Conservation (phyloP, 2,329 filamentous ascomycete genomes). For the Hymenoscyphus albidus region DNA sequence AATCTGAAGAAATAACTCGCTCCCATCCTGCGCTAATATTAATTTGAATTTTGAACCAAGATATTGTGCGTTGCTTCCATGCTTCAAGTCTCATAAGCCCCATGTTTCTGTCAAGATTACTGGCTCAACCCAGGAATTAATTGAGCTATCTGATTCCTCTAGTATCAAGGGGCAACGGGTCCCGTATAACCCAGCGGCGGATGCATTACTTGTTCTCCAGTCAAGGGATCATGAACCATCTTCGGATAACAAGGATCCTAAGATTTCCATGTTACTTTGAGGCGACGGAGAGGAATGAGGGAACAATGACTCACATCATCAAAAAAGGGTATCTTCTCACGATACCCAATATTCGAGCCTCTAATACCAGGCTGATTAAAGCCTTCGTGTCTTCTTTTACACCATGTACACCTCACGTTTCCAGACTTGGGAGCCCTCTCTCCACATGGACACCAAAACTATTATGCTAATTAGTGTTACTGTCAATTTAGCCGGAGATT, state of each 20-base stretch:
- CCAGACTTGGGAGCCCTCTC: slow-evolving; percentile 12
- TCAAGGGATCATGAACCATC: neutral
- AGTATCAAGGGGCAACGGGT: neutral
- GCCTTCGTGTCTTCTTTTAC: slow-evolving; percentile 19
- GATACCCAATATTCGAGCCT: neutral
- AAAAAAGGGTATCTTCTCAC: slow-evolving; percentile 15
- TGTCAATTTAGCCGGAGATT: neutral
- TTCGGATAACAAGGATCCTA: slow-evolving; percentile 20
- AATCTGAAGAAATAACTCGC: no score
- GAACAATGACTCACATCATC: slow-evolving; percentile 14
- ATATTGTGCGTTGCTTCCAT: neutral
- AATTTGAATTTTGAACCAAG: no score
- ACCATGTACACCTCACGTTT: slow-evolving; percentile 20
- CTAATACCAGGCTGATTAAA: slow-evolving; percentile 8
- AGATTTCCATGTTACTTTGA: slow-evolving; percentile 2
- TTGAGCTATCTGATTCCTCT: neutral
- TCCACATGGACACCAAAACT: slow-evolving; percentile 23
- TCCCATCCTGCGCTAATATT: no score
- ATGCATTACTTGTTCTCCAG: neutral
- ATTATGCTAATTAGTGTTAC: neutral
- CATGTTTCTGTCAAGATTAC: neutral
- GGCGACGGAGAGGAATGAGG: neutral
- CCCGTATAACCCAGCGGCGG: neutral
- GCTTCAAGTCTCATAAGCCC: neutral
- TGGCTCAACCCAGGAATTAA: neutral